Conservation (phyloP, 495 filamentous ascomycete species). For the Penicillium bovifimosum region DNA sequence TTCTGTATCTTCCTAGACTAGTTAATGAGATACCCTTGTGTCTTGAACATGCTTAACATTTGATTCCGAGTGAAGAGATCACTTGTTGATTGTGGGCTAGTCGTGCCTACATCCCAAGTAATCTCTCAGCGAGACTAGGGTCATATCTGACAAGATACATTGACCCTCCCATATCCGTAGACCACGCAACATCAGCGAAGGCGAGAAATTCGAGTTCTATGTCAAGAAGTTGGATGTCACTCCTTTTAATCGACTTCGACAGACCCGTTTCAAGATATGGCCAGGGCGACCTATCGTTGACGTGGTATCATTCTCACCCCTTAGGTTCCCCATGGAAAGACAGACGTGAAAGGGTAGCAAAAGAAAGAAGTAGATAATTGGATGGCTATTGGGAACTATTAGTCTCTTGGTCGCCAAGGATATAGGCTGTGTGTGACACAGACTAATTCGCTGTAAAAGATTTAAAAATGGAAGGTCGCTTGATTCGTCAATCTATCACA, state of each 20-base stretch:
- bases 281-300: too few relatives aligned
- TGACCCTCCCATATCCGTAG: slow-evolving; percentile 1
- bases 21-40: slow-evolving; percentile 8
- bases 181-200: slow-evolving; percentile 15
- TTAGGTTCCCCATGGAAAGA: too few relatives aligned
- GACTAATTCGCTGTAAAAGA: background rate
- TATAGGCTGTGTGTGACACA: too few relatives aligned
- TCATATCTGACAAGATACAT: background rate
- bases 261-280: too few relatives aligned
- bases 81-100: too few relatives aligned
- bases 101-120: background rate
- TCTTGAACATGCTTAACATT: background rate
- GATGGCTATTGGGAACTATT: too few relatives aligned
- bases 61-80: background rate
- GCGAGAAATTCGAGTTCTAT: slow-evolving; percentile 21
- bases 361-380: too few relatives aligned
- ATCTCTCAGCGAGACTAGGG: background rate
- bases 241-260: too few relatives aligned
- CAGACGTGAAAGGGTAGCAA: too few relatives aligned
- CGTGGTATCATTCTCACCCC: too few relatives aligned
- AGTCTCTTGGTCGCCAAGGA: too few relatives aligned
- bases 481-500: background rate
- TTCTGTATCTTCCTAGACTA: background rate
- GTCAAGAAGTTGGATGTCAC: too few relatives aligned
- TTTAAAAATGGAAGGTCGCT: background rate